Evolutionary conservation across 2,329 filamentous ascomycete species (phyloP), one percentile per base, ranked within the genome.

Genomic region (Exserohilum turcica): DNA sequence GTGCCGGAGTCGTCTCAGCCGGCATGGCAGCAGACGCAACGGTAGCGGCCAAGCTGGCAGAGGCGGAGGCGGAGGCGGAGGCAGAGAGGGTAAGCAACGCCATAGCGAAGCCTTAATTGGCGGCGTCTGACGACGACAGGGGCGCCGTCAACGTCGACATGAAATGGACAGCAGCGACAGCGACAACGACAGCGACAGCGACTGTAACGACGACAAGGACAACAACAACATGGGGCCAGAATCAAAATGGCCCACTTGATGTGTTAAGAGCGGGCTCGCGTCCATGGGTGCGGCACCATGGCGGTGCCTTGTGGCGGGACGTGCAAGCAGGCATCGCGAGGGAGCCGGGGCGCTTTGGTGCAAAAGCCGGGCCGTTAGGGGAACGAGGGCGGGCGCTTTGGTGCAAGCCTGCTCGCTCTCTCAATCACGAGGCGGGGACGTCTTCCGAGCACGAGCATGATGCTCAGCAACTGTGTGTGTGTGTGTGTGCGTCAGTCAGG

Each of bases 1-100:
- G 67, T n/a, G 67, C 57, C 12, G 68, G 63, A n/a, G 66, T 64
- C 12, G 64, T 47, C 19, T 56, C 33, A 9, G 59, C 43, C 5
- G 54, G 33, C 5, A 57, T 18, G 2, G 61, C 46, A 28, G 63
- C 56, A 5, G 36, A 39, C 16, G 58, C 62, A 6, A 52, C 43
- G 18, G 56, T 64, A 9, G 18, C 19, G 13, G 37, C 24, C 10
- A n/a, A 5, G 9, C 19, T 39, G 3, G 16, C 37, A 27, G 19
- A 24, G 43, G 12, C 24, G 27, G 32, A 24, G 12, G 15, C 6
- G 16, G 18, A 9, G n/a, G 19, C 2, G 36, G 3, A 36, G 33
- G 52, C n/a, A n/a, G 45, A 42, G 50, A 63, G 35, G 44, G 56
- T 53, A 9, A 51, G 46, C 10, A 56, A 56, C 36, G 64, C 49